phyloP scores from a whole-genome alignment of 164 flowering plant genomes.

The Pachysandra terminalis region DNA sequence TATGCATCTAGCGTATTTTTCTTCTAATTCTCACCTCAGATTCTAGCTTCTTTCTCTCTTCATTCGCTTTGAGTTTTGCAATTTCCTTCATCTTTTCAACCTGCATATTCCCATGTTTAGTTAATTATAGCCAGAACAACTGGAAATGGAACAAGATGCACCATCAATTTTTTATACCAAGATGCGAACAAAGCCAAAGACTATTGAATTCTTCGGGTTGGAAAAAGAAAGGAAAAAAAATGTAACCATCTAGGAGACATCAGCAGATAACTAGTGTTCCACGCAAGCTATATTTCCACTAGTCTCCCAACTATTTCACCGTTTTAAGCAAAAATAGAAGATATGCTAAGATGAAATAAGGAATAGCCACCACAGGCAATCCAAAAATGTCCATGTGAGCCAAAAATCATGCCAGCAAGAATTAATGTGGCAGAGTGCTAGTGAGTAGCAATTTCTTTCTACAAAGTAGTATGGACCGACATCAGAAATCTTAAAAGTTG shows the following conservation, averaged over 20 bases:
- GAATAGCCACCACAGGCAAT: background rate
- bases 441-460: background rate
- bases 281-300: background rate
- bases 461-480: background rate
- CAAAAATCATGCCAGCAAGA: background rate
- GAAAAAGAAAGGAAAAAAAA: background rate
- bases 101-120: conserved; percentile 37
- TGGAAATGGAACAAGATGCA: background rate
- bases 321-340: background rate
- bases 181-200: no score
- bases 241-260: background rate
- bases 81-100: conserved; percentile 91
- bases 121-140: conserved; percentile 2
- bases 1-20: background rate
- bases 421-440: background rate
- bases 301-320: background rate
- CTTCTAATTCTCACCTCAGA: conserved; percentile 61
- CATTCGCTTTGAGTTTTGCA: conserved; percentile 77
- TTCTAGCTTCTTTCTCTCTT: conserved; percentile 68
- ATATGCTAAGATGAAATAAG: background rate
- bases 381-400: background rate
- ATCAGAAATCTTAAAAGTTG: background rate
- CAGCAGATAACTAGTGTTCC: no score
- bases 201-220: background rate
- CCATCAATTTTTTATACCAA: background rate